Evolutionary conservation across 352 stramenopile genomes (phyloP), one percentile per base, ranked within the genome.

Genomic region (Pythium angustatum): DNA sequence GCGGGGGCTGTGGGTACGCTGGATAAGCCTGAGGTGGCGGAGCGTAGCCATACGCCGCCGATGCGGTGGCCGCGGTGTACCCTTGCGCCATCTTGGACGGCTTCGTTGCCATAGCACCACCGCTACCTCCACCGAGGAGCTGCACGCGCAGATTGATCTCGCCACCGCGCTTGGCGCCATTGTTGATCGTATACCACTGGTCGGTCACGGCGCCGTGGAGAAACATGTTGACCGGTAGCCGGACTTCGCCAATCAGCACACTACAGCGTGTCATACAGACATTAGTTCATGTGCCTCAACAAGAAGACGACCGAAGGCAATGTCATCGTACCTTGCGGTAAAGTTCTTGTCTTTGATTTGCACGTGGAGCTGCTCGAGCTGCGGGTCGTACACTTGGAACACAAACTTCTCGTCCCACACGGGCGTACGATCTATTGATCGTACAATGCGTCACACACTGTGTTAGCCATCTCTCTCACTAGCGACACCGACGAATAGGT

Each of bases 271-370:
- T n/a, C n/a, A n/a, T n/a, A n/a, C n/a, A n/a, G n/a, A n/a, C n/a
- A n/a, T n/a, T n/a, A 41, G 34, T 41, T 15, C 34, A 14, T 14
- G 15, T 5, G 11, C 30, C 24, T 22, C 26, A 27, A 45, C 15
- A 24, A 21, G 0, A 36, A 26, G 3, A 30, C 44, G 10, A 26
- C 38, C 10, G 19, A n/a, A n/a, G n/a, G n/a, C n/a, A n/a, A n/a
- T n/a, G n/a, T n/a, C n/a, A n/a, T n/a, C 47, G 21, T 60, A 81
- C 76, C 71, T 82, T 17, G 79, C 70, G 19, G 82, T 90, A 51
- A 91, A 91, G 64, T 91, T 94, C 68, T 91, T 91, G 78, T 94
- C 84, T 69, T 91, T 91, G 62, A 94, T 81, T 55, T 91, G 68
- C 40, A 94, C 73, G 44, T 79, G 62, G 57, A 94, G 64, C 68